These are phyloP conservation scores for Cylindrodendrum hubeiense DNA, from an alignment of 2,329 filamentous ascomycete species.

Conservation along the genomic window DNA sequence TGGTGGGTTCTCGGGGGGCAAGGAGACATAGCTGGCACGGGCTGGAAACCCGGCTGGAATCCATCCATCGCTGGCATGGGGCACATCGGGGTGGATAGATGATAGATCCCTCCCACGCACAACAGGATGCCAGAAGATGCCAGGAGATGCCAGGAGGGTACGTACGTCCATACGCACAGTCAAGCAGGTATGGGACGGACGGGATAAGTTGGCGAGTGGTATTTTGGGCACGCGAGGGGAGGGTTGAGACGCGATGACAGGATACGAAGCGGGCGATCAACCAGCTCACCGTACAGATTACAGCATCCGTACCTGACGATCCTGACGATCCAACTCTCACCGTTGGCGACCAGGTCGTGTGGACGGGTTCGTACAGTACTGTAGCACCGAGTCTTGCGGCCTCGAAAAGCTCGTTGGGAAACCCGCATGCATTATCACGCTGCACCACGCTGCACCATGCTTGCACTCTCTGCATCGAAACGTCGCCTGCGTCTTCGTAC, in stretches of 20 bases:
- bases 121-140: not conserved
- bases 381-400: not conserved
- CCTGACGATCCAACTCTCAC: not conserved
- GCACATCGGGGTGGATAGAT: conserved; percentile 6
- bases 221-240: not conserved
- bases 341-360: not conserved
- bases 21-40: conserved; percentile 18
- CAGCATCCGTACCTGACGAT: not conserved
- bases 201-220: not conserved
- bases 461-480: conserved; percentile 8
- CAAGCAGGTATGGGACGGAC: too few relatives aligned
- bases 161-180: not conserved
- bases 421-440: conserved; percentile 15
- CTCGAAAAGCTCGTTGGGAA: not conserved
- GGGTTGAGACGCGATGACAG: conserved; percentile 5
- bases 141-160: not conserved
- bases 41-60: conserved; percentile 16
- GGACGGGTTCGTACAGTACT: conserved; percentile 11
- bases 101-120: not conserved
- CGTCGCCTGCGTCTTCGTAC: conserved; percentile 13
- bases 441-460: conserved; percentile 16
- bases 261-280: conserved; percentile 10
- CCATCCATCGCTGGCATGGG: conserved; percentile 12
- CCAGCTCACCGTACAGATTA: not conserved
- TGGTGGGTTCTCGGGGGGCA: conserved; percentile 2